Conservation (phyloP, 306 rosid genomes). For the Quercus berberidifolia region DNA sequence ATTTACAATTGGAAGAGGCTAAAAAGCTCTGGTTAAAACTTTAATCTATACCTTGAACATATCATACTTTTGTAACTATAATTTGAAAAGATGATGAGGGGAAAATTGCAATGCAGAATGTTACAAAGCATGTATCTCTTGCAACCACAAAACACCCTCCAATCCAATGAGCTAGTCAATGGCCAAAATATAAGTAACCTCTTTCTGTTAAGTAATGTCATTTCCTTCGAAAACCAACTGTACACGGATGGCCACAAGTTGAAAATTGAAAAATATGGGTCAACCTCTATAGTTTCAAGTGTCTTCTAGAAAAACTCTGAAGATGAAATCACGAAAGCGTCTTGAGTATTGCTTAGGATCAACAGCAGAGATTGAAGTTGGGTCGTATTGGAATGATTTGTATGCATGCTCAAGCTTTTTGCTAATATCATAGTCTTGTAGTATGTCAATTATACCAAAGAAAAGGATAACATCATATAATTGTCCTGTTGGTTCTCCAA, state of each 20-base stretch:
- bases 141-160: conserved; percentile 37
- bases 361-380: conserved; percentile 86
- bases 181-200: conserved; percentile 21
- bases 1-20: conserved; percentile 46
- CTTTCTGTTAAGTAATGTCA: conserved; percentile 29
- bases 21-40: conserved; percentile 22
- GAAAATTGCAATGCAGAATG: conserved; percentile 15
- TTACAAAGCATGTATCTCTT: conserved; percentile 20
- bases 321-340: conserved; percentile 95
- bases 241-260: conserved; percentile 37
- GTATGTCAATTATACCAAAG: conserved; percentile 89
- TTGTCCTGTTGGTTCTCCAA: conserved; percentile 87
- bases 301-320: conserved; percentile 85
- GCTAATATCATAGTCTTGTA: conserved; percentile 93
- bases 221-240: conserved; percentile 27
- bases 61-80: conserved; percentile 32
- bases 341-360: conserved; percentile 93
- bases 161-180: conserved; percentile 24
- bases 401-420: conserved; percentile 96
- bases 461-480: conserved; percentile 63
- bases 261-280: conserved; percentile 29
- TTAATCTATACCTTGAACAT: conserved; percentile 24
- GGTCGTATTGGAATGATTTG: conserved; percentile 84
- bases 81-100: conserved; percentile 16
- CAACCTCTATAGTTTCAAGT: conserved; percentile 39